Evolutionary conservation across 495 filamentous ascomycete genomes (phyloP), one percentile per base, ranked within the genome.

Genomic region (Lasiosphaeria miniovina): DNA sequence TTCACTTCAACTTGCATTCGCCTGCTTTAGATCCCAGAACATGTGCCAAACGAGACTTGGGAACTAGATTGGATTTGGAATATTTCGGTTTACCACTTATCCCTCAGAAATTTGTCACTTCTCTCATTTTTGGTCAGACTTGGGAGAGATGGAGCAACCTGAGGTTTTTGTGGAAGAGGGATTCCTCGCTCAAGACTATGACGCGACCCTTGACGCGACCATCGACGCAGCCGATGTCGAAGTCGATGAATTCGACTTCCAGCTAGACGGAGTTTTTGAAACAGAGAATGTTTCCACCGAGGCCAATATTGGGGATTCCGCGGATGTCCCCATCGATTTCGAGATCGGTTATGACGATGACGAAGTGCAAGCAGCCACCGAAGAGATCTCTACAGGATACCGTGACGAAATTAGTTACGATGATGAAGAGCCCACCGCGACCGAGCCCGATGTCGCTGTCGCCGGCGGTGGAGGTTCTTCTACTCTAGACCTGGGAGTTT

Each of bases 361-460:
- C 4, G 67, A 43, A 24, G 63, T 61, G 41, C 52, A 67, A 34
- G 56, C 62, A 53, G 49, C 38, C 6, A 49, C 34, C 40, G 59
- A 49, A 51, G 61, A 61, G 31, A 41, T 60, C 15, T n/a, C 57
- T 34, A 36, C 60, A 24, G 69, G 69, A 10, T 64, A 64, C 14
- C 46, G 68, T 1, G 68, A 71, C 43, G 74, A 74, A 38, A 69
- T 68, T 33, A 71, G 66, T 35, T 68, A 74, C 45, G 69, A 67
- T 15, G 69, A 72, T 17, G 68, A 71, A 6, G 61, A 68, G n/a
- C n/a, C 31, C 41, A 12, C 11, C 54, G 10, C 10, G 9, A 33
- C 6, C 35, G 57, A 43, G 5, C 8, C 12, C 6, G 38, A 36
- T 12, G 17, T 10, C 10, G 4, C 36, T 38, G 15, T 52, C 10